Evolutionary conservation across 805 yeast species (phyloP).

Genomic region (Wickerhamiella lipophila): DNA sequence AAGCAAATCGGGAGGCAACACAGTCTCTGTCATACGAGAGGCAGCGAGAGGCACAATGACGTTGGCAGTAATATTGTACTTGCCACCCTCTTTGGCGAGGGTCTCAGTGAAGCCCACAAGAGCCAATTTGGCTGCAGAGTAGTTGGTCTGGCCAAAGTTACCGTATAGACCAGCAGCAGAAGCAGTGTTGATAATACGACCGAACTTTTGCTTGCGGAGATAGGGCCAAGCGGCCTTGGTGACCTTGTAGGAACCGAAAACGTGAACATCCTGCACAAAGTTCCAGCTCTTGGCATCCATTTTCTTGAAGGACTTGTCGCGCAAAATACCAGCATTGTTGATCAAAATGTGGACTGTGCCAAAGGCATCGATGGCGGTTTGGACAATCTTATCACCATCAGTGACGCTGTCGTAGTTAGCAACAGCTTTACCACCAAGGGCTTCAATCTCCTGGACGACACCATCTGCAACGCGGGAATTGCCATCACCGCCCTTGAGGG

Average conservation of each 20-base stretch:
- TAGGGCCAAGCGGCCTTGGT: slow-evolving; percentile 89
- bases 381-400: slow-evolving; percentile 71
- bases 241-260: slow-evolving; percentile 76
- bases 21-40: slow-evolving; percentile 88
- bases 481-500: slow-evolving; percentile 58
- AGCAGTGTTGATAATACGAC: slow-evolving; percentile 84
- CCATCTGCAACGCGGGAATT: slow-evolving; percentile 64
- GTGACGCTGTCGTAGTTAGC: slow-evolving; percentile 88
- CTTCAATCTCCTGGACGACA: slow-evolving; percentile 72
- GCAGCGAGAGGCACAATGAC: slow-evolving; percentile 91
- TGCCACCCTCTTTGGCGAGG: slow-evolving; percentile 84
- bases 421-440: slow-evolving; percentile 72
- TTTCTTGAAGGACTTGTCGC: slow-evolving; percentile 77
- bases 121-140: slow-evolving; percentile 85
- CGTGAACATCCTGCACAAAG: slow-evolving; percentile 72
- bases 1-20: slow-evolving; percentile 74
- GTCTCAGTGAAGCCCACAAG: slow-evolving; percentile 88
- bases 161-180: slow-evolving; percentile 97
- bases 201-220: slow-evolving; percentile 70
- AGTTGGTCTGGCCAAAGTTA: slow-evolving; percentile 92
- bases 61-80: slow-evolving; percentile 70
- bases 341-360: slow-evolving; percentile 82
- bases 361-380: slow-evolving; percentile 72
- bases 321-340: slow-evolving; percentile 90
- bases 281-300: slow-evolving; percentile 73